These are phyloP conservation scores for Fusarium papillatum DNA, from an alignment of 2,329 filamentous ascomycete genomes.

Conservation along the genomic window DNA sequence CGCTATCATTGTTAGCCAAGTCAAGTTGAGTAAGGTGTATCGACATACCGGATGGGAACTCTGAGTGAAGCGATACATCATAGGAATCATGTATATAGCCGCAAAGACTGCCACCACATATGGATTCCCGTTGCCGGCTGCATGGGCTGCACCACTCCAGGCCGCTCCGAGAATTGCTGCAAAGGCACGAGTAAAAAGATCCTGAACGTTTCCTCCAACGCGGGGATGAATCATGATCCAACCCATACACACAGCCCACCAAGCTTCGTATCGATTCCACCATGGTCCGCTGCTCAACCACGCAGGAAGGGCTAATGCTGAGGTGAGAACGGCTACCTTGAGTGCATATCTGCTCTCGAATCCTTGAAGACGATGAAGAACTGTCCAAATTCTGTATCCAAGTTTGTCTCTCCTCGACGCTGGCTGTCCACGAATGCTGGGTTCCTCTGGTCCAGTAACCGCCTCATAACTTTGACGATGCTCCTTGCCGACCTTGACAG, in stretches of 20 bases:
- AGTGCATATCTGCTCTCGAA: constrained; percentile 71
- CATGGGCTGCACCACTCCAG: constrained; percentile 67
- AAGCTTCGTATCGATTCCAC: constrained; percentile 68
- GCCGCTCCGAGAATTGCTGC: constrained; percentile 65
- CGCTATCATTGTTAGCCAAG: constrained; percentile 51
- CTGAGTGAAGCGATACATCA: constrained; percentile 69
- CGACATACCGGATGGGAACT: constrained; percentile 64
- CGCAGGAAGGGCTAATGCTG: constrained; percentile 65
- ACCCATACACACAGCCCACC: constrained; percentile 71
- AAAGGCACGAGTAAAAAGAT: constrained; percentile 65
- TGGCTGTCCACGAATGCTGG: constrained; percentile 51
- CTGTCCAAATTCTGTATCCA: constrained; percentile 62
- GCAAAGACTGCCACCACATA: constrained; percentile 69
- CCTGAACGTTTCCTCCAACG: constrained; percentile 70
- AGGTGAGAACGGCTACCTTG: constrained; percentile 66
- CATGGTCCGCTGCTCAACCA: constrained; percentile 62
- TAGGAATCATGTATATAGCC: constrained; percentile 69
- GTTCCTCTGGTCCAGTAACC: constrained; percentile 43
- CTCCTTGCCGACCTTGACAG: constrained; percentile 53
- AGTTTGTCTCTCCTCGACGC: constrained; percentile 53
- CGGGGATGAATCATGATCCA: constrained; percentile 66
- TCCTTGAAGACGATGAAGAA: constrained; percentile 66
- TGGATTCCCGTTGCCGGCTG: constrained; percentile 64
- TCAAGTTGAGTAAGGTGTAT: neutral
- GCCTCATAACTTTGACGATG: constrained; percentile 37